These are phyloP conservation scores for Inga oerstediana DNA, from an alignment of 306 rosid genomes.

Conservation along the genomic window DNA sequence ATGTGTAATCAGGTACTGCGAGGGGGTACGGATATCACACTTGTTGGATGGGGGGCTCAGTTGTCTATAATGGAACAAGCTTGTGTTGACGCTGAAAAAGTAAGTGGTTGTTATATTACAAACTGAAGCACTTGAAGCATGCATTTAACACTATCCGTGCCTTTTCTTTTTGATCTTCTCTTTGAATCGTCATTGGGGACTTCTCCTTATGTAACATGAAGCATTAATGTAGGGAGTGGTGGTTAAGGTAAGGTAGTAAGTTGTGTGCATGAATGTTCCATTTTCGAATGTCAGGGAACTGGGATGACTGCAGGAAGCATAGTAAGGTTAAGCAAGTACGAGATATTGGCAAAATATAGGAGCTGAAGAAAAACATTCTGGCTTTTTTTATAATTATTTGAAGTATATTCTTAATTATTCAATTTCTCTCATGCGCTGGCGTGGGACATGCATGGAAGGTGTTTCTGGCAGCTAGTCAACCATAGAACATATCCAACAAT, in stretches of 20 bases:
- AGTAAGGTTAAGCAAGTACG: not conserved
- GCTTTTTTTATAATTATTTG: not conserved
- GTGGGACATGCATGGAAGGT: not conserved
- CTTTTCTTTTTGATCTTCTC: slow-evolving; percentile 5
- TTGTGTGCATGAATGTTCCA: not conserved
- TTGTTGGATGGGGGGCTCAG: slow-evolving; percentile 99
- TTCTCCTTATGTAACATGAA: slow-evolving; percentile 18
- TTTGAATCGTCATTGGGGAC: not conserved
- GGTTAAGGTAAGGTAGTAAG: not conserved
- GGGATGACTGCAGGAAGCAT: not conserved
- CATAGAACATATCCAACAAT: not conserved
- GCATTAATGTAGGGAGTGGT: not conserved
- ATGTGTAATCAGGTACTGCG: slow-evolving; percentile 65
- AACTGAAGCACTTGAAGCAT: slow-evolving; percentile 15
- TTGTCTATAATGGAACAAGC: slow-evolving; percentile 91
- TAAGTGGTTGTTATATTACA: slow-evolving; percentile 36
- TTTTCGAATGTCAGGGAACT: not conserved
- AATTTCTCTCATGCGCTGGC: not conserved
- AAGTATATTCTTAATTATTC: not conserved
- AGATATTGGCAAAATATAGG: not conserved
- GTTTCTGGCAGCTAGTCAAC: not conserved
- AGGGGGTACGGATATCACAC: slow-evolving; percentile 84
- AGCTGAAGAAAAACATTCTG: not conserved
- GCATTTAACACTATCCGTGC: slow-evolving; percentile 23
- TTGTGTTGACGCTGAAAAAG: slow-evolving; percentile 87